A percentile compares a stretch with the other conserved stretches of the same genome.
These are phyloP conservation scores for Betula pendula DNA, from an alignment of 306 rosid genomes.

Conservation along the genomic window DNA sequence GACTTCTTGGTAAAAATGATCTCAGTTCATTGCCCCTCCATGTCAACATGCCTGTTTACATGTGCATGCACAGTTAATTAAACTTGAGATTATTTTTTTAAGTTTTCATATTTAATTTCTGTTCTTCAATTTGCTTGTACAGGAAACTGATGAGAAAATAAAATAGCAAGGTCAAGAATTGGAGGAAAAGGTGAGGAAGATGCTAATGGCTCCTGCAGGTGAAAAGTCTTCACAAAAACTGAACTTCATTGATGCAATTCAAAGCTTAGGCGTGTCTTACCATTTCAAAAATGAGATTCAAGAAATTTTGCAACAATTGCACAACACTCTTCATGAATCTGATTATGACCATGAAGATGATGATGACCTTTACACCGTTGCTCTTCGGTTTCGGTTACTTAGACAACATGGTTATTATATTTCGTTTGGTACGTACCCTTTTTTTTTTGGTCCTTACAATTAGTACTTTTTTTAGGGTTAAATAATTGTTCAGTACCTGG, in stretches of 20 bases:
- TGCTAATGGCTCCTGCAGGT: neutral
- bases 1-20: neutral
- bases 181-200: conserved; percentile 28
- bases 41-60: too few species aligned
- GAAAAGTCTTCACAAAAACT: neutral
- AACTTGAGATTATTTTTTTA: too few species aligned
- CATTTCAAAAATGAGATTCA: conserved; percentile 39
- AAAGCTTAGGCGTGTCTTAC: conserved; percentile 35
- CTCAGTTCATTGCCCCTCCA: too few species aligned
- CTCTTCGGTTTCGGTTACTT: too few species aligned
- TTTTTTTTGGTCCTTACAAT: too few species aligned
- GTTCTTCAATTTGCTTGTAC: neutral
- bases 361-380: conserved; percentile 19
- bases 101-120: too few species aligned
- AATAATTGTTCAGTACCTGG: too few species aligned
- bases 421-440: conserved; percentile 19
- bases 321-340: neutral
- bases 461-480: too few species aligned
- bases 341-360: neutral
- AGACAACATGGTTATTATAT: neutral
- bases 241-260: conserved; percentile 32
- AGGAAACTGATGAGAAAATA: neutral
- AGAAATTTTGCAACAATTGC: conserved; percentile 15
- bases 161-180: neutral
- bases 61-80: too few species aligned